A percentile compares a stretch with the other conserved stretches of the same genome.
Evolutionary conservation across 495 filamentous ascomycete genomes (phyloP).

Genomic region (Saxophila tyrrhenica): DNA sequence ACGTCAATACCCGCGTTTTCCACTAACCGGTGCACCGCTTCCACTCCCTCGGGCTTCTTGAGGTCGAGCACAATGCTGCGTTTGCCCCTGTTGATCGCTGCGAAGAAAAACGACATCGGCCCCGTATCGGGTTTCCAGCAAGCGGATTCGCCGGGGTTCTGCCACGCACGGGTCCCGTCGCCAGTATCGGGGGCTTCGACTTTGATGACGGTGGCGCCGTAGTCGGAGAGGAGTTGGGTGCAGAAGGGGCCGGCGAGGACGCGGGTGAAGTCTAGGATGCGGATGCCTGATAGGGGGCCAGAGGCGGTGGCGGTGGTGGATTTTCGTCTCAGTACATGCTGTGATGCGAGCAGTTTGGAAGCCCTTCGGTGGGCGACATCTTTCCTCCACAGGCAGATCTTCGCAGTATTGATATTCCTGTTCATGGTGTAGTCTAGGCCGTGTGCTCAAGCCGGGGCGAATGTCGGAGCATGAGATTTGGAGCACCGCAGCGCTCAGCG

Average conservation of each 20-base stretch:
- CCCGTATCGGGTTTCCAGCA: conserved; percentile 16
- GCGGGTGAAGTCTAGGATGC: conserved; percentile 19
- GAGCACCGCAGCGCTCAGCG: too few relatives aligned
- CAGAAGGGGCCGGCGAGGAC: conserved; percentile 22
- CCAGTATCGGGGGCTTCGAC: conserved; percentile 22
- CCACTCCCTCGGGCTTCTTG: conserved; percentile 15
- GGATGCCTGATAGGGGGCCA: conserved; percentile 18
- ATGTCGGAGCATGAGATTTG: too few relatives aligned
- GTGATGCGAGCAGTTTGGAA: too few relatives aligned
- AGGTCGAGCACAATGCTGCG: conserved; percentile 21
- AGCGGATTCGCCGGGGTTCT: conserved; percentile 14
- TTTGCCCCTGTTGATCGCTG: conserved; percentile 22
- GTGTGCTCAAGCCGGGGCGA: too few relatives aligned
- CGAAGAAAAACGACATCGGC: conserved; percentile 22
- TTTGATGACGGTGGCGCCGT: conserved; percentile 26
- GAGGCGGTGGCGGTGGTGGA: background rate
- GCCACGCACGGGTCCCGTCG: conserved; percentile 24
- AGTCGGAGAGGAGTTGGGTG: conserved; percentile 22
- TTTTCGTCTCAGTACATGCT: too few relatives aligned
- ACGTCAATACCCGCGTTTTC: conserved; percentile 21
- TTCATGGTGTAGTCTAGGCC: too few relatives aligned
- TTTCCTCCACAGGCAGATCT: too few relatives aligned
- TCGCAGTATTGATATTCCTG: too few relatives aligned
- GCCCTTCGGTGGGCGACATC: too few relatives aligned
- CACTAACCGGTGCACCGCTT: conserved; percentile 18